Evolutionary conservation across 139 green algal species (phyloP).

Genomic region (Closterium sp.): DNA sequence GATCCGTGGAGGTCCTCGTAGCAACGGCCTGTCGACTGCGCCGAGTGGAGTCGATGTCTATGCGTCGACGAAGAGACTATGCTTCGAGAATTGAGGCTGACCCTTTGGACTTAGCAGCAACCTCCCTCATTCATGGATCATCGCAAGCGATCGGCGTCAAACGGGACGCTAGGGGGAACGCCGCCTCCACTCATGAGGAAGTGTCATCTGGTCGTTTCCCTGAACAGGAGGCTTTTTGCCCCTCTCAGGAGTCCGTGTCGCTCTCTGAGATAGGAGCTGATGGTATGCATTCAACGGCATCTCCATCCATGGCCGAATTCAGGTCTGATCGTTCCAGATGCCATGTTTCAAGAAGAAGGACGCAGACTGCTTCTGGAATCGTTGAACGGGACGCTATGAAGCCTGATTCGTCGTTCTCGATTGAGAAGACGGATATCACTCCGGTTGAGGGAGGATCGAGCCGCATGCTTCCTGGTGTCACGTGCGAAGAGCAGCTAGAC

Average conservation of each 20-base stretch:
- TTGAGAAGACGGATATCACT: not conserved
- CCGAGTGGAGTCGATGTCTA: not conserved
- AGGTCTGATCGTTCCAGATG: not conserved
- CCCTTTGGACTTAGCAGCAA: not conserved
- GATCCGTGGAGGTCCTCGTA: not conserved
- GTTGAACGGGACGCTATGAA: not conserved
- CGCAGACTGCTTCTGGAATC: not conserved
- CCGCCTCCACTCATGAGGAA: not conserved
- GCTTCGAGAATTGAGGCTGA: not conserved
- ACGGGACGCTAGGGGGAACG: not conserved
- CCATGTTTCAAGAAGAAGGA: not conserved
- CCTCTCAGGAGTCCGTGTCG: not conserved
- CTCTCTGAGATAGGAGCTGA: not conserved
- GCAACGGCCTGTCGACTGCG: not conserved
- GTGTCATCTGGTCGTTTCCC: not conserved
- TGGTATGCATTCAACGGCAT: not conserved
- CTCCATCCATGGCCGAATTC: not conserved
- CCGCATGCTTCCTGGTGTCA: not conserved
- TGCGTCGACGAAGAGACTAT: not conserved
- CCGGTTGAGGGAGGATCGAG: not conserved
- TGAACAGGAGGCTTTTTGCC: not conserved
- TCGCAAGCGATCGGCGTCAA: not conserved
- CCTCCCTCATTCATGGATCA: not conserved
- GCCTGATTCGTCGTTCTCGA: not conserved
- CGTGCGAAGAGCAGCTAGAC: constrained; percentile 6